Percentiles rank a stretch among this genome's conserved stretches.
phyloP scores from a whole-genome alignment of 345 rosid species.

The Lumnitzera littorea region DNA sequence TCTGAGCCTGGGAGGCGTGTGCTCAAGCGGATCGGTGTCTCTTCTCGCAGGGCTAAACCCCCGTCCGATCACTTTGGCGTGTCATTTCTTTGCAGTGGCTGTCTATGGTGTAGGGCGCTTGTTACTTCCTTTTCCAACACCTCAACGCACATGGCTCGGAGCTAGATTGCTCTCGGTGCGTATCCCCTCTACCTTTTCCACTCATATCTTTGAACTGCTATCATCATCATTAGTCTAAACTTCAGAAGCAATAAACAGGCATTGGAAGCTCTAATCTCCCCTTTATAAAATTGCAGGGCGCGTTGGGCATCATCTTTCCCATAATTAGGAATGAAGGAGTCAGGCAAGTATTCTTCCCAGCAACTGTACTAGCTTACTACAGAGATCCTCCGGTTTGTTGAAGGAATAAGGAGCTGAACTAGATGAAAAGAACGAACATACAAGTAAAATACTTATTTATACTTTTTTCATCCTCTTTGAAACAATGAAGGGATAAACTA shows the following conservation, averaged over 20 bases:
- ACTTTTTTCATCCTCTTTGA: no score
- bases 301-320: constrained; percentile 38
- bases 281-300: constrained; percentile 18
- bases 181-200: no score
- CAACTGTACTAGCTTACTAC: constrained; percentile 33
- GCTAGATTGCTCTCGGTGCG: constrained; percentile 21
- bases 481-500: no score
- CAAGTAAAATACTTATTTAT: no score
- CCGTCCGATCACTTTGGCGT: constrained; percentile 17
- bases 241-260: background rate
- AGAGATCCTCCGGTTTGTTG: constrained; percentile 20
- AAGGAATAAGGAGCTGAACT: background rate
- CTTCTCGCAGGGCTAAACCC: constrained; percentile 30
- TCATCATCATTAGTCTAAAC: no score
- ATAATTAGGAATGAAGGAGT: constrained; percentile 34
- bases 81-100: constrained; percentile 25
- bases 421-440: no score
- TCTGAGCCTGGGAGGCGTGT: constrained; percentile 29
- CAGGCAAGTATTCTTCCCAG: constrained; percentile 41
- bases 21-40: constrained; percentile 22
- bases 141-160: constrained; percentile 23
- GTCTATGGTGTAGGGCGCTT: constrained; percentile 23
- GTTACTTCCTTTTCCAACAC: constrained; percentile 29
- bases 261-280: background rate
- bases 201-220: no score